Evolutionary conservation across 2,329 filamentous ascomycete genomes (phyloP), one percentile per base, ranked within the genome.

Genomic region (Fusarium hainanense): DNA sequence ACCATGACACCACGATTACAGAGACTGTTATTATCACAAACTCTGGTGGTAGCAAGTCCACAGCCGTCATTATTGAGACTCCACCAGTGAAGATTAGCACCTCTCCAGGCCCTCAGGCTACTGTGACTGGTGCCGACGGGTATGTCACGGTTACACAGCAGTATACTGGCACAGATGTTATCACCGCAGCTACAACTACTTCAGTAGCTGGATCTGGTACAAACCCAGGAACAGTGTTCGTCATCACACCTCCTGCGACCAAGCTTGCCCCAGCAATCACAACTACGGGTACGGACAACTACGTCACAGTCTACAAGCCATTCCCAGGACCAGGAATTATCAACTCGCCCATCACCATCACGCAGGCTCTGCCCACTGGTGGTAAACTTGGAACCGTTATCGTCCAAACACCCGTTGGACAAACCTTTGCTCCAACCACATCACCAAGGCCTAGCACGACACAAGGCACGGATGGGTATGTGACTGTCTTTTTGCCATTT

Each of bases 311-410:
- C 8, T 69, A 50, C 28, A 46, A 49, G n/a, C 66, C 66, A 5
- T 69, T 58, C 41, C 66, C 66, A 3, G 66, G 66, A 1, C 62
- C 66, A 20, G 66, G 66, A 2, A 58, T 57, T 1, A 69, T 69
- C 13, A 67, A 58, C 11, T 58, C 66, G 11, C 67, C 67, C 4
- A 58, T 69, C 9, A 69, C 66, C 4, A 32, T 70, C 10, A 58
- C 58, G 0, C 41, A 68, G 21, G 48, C 48, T 12, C 43, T 58
- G 16, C 66, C 67, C 25, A 58, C 44, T 4, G 52, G 50, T 23
- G 57, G 57, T 2, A 55, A 47, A 13, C 63, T 67, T 11, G 67
- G 67, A 14, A 69, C 67, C 9, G 47, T 69, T 4, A 30, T 70
- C 4, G 49, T 69, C 14, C 48, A 68, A 30, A 68, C 65, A 9